These are phyloP conservation scores for Ambispora gerdemannii DNA, from an alignment of 192 early-diverging fungal genomes.

Conservation along the genomic window DNA sequence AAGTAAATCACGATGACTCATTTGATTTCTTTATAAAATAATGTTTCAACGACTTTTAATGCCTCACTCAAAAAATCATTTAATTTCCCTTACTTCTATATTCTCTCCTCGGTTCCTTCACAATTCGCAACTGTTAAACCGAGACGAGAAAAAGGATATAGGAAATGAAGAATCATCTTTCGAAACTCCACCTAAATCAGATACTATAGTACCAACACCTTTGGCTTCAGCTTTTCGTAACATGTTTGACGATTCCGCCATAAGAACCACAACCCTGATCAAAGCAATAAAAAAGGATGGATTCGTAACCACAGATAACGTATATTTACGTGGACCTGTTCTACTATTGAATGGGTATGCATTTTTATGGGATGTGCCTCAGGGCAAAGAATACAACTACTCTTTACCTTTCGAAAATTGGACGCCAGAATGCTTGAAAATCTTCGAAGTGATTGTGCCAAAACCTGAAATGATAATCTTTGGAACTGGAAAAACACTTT, in stretches of 20 bases:
- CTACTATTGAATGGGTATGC: slow-evolving; percentile 51
- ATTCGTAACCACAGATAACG: slow-evolving; percentile 49
- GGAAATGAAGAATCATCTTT: too few species aligned
- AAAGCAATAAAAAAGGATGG: slow-evolving; percentile 51
- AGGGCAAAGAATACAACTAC: neutral
- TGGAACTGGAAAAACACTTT: slow-evolving; percentile 54
- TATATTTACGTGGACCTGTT: slow-evolving; percentile 46
- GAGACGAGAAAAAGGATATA: too few species aligned
- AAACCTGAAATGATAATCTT: slow-evolving; percentile 58
- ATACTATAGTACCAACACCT: slow-evolving; percentile 16
- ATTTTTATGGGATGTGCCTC: slow-evolving; percentile 58
- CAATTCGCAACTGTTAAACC: too few species aligned
- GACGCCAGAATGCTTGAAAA: slow-evolving; percentile 46
- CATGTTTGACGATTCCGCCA: slow-evolving; percentile 51
- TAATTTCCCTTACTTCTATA: too few species aligned
- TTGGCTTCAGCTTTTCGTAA: slow-evolving; percentile 48
- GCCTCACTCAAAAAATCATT: too few species aligned
- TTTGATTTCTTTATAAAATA: too few species aligned
- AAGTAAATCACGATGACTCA: too few species aligned
- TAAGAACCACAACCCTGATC: slow-evolving; percentile 41
- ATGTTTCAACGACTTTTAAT: too few species aligned
- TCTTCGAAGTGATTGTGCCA: slow-evolving; percentile 55
- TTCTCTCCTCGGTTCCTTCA: too few species aligned
- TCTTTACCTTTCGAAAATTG: slow-evolving; percentile 34
- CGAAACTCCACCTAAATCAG: neutral